Evolutionary conservation across 2,329 filamentous ascomycete species (phyloP), one percentile per base, ranked within the genome.

Genomic region (Catunica adiposa): DNA sequence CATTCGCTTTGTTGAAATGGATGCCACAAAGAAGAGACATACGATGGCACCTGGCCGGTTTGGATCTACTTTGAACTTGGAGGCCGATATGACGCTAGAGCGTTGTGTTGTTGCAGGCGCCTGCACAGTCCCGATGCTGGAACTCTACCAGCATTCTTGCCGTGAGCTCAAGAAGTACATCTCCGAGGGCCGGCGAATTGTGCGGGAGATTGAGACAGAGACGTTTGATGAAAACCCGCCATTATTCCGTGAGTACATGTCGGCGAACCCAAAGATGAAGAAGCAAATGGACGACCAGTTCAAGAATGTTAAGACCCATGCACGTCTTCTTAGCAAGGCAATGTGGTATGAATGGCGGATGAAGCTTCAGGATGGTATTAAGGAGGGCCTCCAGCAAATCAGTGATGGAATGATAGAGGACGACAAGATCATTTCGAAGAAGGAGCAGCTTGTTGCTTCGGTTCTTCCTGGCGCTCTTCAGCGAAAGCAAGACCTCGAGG

Each of bases 311-410:
- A 97, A 96, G 72, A 89, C 88, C 0, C 86, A 94, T 66, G 88
- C 90, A 15, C 80, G 92, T 25, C 75, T 96, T 14, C 73, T 89
- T 53, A 96, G 90, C 70, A 96, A 96, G 66, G 88, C 87, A 57
- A 89, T 92, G 73, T 98, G 92, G 92, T 98, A 98, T 66, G 85
- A 90, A 64, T 98, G 92, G 92, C 83, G 92, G 42, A 90, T 86
- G 75, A 90, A 92, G 63, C 76, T 97, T 23, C 82, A 89, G 56
- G 70, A 83, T 60, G 85, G 87, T 17, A 75, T 98, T 38, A 89
- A 85, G 64, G 82, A 88, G 62, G 89, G 86, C 2, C 77, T 97
- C 2, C 68, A 85, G 55, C 81, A 78, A 59, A 92, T 89, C 57
- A 74, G 79, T 1, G 78, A 85, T 56, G 87, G 83, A 20, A 87